A percentile compares a stretch with the other conserved stretches of the same genome.
Conservation (phyloP, 192 early-diverging fungal species). For the Gryganskiella cystojenkinii region DNA sequence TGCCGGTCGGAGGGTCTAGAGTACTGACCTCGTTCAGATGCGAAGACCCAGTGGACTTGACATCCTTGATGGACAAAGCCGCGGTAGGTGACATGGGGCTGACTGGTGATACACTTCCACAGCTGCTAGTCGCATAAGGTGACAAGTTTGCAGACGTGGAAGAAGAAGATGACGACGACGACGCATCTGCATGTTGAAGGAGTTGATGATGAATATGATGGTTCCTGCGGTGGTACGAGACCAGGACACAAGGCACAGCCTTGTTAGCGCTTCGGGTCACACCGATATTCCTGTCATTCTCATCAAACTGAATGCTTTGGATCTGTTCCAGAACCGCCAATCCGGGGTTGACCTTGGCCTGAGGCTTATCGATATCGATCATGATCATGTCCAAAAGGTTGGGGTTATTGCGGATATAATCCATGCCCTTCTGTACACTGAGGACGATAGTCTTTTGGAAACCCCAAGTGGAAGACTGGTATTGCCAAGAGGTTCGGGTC, state of each 20-base stretch:
- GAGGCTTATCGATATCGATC: slow-evolving; percentile 44
- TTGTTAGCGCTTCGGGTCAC: neutral
- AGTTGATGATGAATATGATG: neutral
- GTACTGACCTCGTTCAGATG: neutral
- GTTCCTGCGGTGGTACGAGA: slow-evolving; percentile 37
- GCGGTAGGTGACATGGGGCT: neutral
- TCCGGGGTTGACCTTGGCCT: slow-evolving; percentile 40
- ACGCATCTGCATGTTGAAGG: neutral
- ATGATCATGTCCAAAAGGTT: slow-evolving; percentile 41
- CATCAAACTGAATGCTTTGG: slow-evolving; percentile 14
- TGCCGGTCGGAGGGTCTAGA: too few relatives aligned
- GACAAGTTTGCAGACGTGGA: neutral
- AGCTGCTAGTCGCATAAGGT: neutral
- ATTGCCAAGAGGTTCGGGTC: slow-evolving; percentile 46
- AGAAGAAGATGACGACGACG: neutral
- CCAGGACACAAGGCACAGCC: slow-evolving; percentile 37
- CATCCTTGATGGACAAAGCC: neutral
- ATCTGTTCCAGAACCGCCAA: slow-evolving; percentile 34
- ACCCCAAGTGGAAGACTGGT: slow-evolving; percentile 47
- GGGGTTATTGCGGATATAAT: slow-evolving; percentile 31
- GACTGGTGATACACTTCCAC: neutral
- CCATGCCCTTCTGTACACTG: slow-evolving; percentile 41
- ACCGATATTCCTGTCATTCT: neutral
- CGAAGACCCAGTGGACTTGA: too few relatives aligned
- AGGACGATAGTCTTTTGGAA: slow-evolving; percentile 33